phyloP scores from a whole-genome alignment of 352 stramenopile genomes.

The Elongisporangium anandrum region DNA sequence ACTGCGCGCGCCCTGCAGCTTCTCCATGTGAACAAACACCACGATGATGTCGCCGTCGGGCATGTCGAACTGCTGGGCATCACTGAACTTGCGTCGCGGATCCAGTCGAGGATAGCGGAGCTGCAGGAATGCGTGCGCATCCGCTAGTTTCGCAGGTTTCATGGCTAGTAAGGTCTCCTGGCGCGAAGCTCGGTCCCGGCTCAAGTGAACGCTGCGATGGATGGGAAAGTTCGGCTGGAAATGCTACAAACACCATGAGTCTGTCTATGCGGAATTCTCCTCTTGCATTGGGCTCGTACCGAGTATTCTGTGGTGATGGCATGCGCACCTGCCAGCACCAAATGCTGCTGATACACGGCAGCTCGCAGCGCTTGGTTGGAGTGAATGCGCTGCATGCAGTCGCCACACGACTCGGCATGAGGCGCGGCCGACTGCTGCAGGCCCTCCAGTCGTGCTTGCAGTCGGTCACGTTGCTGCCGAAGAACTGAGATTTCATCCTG shows the following conservation, averaged over 20 bases:
- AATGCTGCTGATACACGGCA: too few relatives aligned
- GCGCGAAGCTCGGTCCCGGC: slow-evolving; percentile 14
- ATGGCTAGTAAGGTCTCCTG: slow-evolving; percentile 18
- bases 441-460: too few relatives aligned
- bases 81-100: slow-evolving; percentile 18
- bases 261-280: neutral
- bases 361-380: too few relatives aligned
- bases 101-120: slow-evolving; percentile 21
- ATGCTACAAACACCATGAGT: slow-evolving; percentile 19
- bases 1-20: slow-evolving; percentile 20
- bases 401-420: too few relatives aligned
- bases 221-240: slow-evolving; percentile 25
- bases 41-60: slow-evolving; percentile 24
- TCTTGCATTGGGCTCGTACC: neutral
- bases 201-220: slow-evolving; percentile 26
- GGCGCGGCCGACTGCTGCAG: too few relatives aligned
- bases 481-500: too few relatives aligned
- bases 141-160: slow-evolving; percentile 15
- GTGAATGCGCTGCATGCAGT: too few relatives aligned
- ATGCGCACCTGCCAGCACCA: slow-evolving; percentile 19
- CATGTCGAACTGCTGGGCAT: slow-evolving; percentile 32
- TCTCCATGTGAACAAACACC: slow-evolving; percentile 22
- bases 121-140: slow-evolving; percentile 21
- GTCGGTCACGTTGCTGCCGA: too few relatives aligned
- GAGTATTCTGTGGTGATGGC: slow-evolving; percentile 22